These are phyloP conservation scores for Colletotrichum camelliae DNA, from an alignment of 2,329 filamentous ascomycete genomes.

Conservation along the genomic window DNA sequence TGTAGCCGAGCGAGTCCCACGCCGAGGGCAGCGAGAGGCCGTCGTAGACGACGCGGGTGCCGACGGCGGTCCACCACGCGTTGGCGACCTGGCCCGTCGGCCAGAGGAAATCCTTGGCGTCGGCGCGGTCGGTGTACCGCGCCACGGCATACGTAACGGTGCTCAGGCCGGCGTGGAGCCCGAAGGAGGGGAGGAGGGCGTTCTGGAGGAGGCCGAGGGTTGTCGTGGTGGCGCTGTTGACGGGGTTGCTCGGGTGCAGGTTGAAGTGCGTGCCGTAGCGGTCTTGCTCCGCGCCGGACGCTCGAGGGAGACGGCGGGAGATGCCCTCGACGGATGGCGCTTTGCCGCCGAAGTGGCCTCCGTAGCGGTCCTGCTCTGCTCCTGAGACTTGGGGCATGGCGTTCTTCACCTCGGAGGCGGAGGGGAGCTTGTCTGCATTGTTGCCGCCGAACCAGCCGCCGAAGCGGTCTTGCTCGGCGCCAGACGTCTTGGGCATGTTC, in stretches of 20 bases:
- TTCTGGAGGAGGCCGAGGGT: constrained; percentile 56
- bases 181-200: constrained; percentile 58
- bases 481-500: constrained; percentile 16
- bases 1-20: constrained; percentile 53
- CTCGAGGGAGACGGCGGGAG: constrained; percentile 2
- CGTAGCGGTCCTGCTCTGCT: constrained; percentile 19
- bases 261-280: constrained; percentile 28
- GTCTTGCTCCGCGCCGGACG: constrained; percentile 21
- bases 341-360: constrained; percentile 13
- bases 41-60: constrained; percentile 51
- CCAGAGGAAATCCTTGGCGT: constrained; percentile 67
- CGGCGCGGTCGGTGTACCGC: constrained; percentile 57
- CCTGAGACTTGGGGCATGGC: constrained; percentile 4
- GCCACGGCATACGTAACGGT: constrained; percentile 56
- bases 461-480: constrained; percentile 24
- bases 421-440: constrained; percentile 17
- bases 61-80: constrained; percentile 66
- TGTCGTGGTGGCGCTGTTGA: constrained; percentile 21
- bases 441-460: constrained; percentile 16
- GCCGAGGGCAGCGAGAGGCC: constrained; percentile 51
- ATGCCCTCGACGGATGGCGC: neutral
- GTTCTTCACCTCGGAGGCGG: constrained; percentile 22
- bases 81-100: constrained; percentile 59
- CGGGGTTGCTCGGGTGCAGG: constrained; percentile 12
- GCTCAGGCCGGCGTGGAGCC: constrained; percentile 57